Evolutionary conservation across 106 monocot species (phyloP).

Genomic region (Dendrobium officinale): DNA sequence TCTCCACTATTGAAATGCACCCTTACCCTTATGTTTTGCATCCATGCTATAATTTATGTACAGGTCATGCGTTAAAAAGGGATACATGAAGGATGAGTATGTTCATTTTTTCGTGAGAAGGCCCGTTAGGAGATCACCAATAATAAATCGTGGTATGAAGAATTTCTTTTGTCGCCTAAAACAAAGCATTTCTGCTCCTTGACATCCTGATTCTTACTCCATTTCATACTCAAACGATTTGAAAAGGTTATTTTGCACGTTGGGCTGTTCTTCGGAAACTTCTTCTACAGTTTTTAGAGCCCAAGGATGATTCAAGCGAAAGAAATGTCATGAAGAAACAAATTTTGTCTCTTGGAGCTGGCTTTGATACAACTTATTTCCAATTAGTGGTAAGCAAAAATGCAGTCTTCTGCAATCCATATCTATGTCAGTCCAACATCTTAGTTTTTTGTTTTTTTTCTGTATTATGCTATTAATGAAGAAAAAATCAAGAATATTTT

Average conservation of each 20-base stretch:
- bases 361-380: conserved; percentile 93
- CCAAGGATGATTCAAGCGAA: conserved; percentile 10
- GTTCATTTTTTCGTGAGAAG: conserved; percentile 83
- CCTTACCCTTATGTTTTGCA: not conserved
- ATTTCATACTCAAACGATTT: conserved; percentile 10
- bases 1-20: not conserved
- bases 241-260: conserved; percentile 81
- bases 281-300: conserved; percentile 65
- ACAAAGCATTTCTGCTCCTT: not conserved
- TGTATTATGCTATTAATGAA: not conserved
- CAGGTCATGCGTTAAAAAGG: conserved; percentile 91
- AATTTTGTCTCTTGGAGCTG: conserved; percentile 90
- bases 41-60: conserved; percentile 1
- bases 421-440: not conserved
- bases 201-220: not conserved
- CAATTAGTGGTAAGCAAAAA: conserved; percentile 53
- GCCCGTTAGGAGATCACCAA: conserved; percentile 72
- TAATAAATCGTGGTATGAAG: conserved; percentile 85
- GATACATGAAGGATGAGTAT: conserved; percentile 93
- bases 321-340: conserved; percentile 49
- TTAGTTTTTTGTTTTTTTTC: not conserved
- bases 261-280: conserved; percentile 86
- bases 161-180: conserved; percentile 1
- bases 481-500: not conserved
- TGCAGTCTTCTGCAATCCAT: not conserved